Evolutionary conservation across 2,329 filamentous ascomycete genomes (phyloP), one percentile per base, ranked within the genome.

Genomic region (Penicillium sp.): DNA sequence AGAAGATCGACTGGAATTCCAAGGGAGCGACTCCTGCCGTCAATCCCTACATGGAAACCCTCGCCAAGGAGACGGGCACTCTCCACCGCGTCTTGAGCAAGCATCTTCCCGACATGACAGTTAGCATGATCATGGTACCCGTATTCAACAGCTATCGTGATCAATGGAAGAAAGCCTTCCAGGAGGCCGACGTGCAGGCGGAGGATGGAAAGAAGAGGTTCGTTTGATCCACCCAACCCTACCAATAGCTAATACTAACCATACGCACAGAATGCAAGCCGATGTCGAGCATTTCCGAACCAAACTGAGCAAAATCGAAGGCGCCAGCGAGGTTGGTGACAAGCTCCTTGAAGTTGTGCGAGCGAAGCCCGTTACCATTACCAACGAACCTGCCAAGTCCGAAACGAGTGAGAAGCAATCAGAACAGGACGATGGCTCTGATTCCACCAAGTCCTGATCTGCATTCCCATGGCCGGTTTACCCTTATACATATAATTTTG

Each of bases 51-150:
- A 93, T 96, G 86, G 92, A 96, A 75, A 93, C 87, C 0, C 76
- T 97, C 54, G 87, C 86, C 9, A 95, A 92, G 73, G 93, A 97
- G 70, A 96, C 93, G 0, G 86, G 86, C 4, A 94, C 89, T 1
- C 78, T 97, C 61, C 89, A 96, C 69, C 88, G 91, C 54, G 92
- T 94, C 12, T 80, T 97, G 60, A 88, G 85, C 59, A 93, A 91
- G 71, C 89, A 95, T 71, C 79, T 97, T 25, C 88, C 89, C 0
- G 90, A 94, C 62, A 82, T 84, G 54, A 88, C 89, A 0, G 87
- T 96, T 2, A 82, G 84, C 54, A 86, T 90, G 77, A 96, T 97
- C 68, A 96, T 96, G 90, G 79, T 82, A 21, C 89, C 90, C 0
- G 91, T 97, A 1, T 95, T 95, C 73, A 80, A 83, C 38, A 91